Evolutionary conservation across 179 eudicot genomes (phyloP), one percentile per base, ranked within the genome.

Genomic region (Silene coronaria): DNA sequence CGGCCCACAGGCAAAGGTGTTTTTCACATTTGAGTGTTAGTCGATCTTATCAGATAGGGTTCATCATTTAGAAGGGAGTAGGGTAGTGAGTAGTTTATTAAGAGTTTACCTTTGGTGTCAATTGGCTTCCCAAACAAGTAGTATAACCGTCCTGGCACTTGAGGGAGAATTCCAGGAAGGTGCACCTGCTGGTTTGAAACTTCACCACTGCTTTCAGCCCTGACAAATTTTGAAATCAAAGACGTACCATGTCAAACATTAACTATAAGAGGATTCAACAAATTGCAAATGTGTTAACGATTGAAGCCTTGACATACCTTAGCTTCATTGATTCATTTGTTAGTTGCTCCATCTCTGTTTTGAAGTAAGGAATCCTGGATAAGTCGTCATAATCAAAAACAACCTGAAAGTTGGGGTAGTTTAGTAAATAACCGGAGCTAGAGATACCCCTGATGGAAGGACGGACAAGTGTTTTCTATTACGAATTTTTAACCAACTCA

Each of bases 121-220:
- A 90, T 89, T 68, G 96, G 91, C 87, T 90, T 90, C 46, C 96
- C 96, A 60, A 90, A 89, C 17, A 76, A 75, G 83, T 76, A 89
- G 75, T 90, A 90, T 28, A 89, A 82, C 36, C 96, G 91, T 14
- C 96, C 96, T 2, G 96, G 96, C 73, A 81, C 71, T 81, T 89
- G 86, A 9, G 96, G 96, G 68, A 82, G 27, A 26, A 90, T 68
- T 75, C 85, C 79, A 9, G 92, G 96, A 60, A 90, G 75, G 81
- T 83, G 81, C 53, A 81, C 30, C 61, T 79, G 86, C 80, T 89
- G 92, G 75, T 89, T 89, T 28, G 85, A 70, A 19, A 87, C 88
- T 77, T 90, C 92, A 61, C 96, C 92, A 27, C 60, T 71, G 73
- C 61, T 76, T 30, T 84, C 83, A 58, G 75, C 67, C 79, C 96